phyloP scores from a whole-genome alignment of 441 rosid genomes.

The Bocquillonia castaneifolia region DNA sequence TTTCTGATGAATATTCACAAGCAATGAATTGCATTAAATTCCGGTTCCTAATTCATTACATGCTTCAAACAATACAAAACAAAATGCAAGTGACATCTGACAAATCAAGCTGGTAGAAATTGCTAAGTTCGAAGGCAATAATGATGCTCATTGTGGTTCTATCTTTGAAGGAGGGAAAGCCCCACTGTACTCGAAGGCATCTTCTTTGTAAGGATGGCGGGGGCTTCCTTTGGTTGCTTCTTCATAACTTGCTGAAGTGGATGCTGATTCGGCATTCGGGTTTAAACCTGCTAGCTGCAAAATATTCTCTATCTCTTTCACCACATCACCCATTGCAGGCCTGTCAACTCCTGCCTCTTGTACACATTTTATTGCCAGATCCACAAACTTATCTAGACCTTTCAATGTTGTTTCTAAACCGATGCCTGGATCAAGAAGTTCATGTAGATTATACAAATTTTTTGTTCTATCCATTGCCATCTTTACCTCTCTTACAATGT shows the following conservation, averaged over 20 bases:
- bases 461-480: conserved; percentile 48
- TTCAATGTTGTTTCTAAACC: conserved; percentile 35
- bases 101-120: background rate
- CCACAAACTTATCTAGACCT: conserved; percentile 58
- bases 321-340: conserved; percentile 72
- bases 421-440: conserved; percentile 50
- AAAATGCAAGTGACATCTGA: background rate
- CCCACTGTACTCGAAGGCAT: conserved; percentile 38
- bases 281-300: conserved; percentile 59
- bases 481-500: conserved; percentile 66
- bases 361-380: conserved; percentile 63
- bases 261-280: conserved; percentile 54
- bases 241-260: conserved; percentile 44
- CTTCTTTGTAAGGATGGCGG: conserved; percentile 36
- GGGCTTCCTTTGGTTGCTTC: conserved; percentile 28
- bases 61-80: background rate
- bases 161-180: conserved; percentile 30
- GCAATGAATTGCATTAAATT: background rate
- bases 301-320: conserved; percentile 68
- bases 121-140: background rate
- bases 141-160: conserved; percentile 34
- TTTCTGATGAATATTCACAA: conserved; percentile 3
- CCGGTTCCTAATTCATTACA: background rate
- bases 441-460: conserved; percentile 53
- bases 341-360: conserved; percentile 52